Evolutionary conservation across 805 yeast species (phyloP).

Genomic region (Dipodascus geniculatus): DNA sequence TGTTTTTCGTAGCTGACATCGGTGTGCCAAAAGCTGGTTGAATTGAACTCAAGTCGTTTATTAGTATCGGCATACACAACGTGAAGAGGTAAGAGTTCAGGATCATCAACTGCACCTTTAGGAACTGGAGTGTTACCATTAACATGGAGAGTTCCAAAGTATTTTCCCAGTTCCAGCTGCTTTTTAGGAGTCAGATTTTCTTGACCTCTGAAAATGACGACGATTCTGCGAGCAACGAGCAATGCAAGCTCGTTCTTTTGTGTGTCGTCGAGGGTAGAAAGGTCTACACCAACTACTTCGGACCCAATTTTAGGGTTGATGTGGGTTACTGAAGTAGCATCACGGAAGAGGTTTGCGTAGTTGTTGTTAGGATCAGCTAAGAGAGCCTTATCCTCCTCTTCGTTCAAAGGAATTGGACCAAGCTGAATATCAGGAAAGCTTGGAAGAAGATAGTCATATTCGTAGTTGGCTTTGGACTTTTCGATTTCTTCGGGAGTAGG

Average conservation of each 20-base stretch:
- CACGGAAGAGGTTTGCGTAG: slow-evolving; percentile 38
- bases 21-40: slow-evolving; percentile 41
- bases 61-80: slow-evolving; percentile 13
- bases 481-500: background rate
- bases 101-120: slow-evolving; percentile 30
- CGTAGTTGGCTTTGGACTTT: slow-evolving; percentile 11
- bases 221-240: slow-evolving; percentile 57
- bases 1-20: slow-evolving; percentile 65
- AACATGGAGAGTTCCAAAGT: slow-evolving; percentile 35
- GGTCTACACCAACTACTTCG: slow-evolving; percentile 45
- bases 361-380: slow-evolving; percentile 55
- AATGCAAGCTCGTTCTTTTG: slow-evolving; percentile 57
- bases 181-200: slow-evolving; percentile 42
- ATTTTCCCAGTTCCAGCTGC: slow-evolving; percentile 35
- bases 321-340: slow-evolving; percentile 12
- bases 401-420: slow-evolving; percentile 14
- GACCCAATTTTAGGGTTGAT: slow-evolving; percentile 57
- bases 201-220: slow-evolving; percentile 45
- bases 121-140: slow-evolving; percentile 31
- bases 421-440: slow-evolving; percentile 24
- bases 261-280: slow-evolving; percentile 36
- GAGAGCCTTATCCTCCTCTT: slow-evolving; percentile 32
- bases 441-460: slow-evolving; percentile 21
- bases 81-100: slow-evolving; percentile 29
- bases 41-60: background rate